phyloP scores from a whole-genome alignment of 1,284 basidiomycete genomes.

The Cystobasidiaceae sp. region DNA sequence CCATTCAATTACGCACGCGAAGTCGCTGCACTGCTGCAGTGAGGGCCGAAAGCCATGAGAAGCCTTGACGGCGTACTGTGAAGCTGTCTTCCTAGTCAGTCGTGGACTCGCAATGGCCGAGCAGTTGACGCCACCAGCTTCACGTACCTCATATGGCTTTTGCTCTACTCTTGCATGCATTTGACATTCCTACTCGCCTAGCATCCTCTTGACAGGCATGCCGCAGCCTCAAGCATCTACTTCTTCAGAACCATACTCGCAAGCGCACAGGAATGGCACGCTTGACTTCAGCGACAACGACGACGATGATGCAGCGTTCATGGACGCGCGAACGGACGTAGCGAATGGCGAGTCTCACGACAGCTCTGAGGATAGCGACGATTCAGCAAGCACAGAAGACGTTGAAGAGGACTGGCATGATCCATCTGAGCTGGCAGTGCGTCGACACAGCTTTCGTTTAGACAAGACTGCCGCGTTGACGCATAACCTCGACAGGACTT shows the following conservation, averaged over 20 bases:
- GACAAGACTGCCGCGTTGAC: background rate
- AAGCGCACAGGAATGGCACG: too few species aligned
- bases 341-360: background rate
- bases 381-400: background rate
- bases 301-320: slow-evolving; percentile 11
- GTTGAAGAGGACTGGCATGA: slow-evolving; percentile 12
- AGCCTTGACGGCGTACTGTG: too few species aligned
- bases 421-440: slow-evolving; percentile 24
- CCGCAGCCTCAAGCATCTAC: background rate
- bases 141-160: too few species aligned
- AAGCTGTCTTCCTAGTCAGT: too few species aligned
- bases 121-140: too few species aligned
- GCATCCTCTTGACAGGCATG: background rate
- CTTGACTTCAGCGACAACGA: background rate
- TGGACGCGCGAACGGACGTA: slow-evolving; percentile 1
- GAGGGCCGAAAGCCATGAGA: too few species aligned
- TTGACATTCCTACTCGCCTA: too few species aligned
- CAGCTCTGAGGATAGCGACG: background rate
- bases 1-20: too few species aligned
- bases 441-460: background rate
- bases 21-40: too few species aligned
- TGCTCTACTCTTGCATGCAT: too few species aligned
- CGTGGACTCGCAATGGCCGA: too few species aligned
- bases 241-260: too few species aligned
- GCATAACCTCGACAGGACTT: slow-evolving; percentile 5